Percentiles rank a stretch among this genome's conserved stretches.
phyloP scores from a whole-genome alignment of 75 land plant genomes.

The Sequoia sempervirens region DNA sequence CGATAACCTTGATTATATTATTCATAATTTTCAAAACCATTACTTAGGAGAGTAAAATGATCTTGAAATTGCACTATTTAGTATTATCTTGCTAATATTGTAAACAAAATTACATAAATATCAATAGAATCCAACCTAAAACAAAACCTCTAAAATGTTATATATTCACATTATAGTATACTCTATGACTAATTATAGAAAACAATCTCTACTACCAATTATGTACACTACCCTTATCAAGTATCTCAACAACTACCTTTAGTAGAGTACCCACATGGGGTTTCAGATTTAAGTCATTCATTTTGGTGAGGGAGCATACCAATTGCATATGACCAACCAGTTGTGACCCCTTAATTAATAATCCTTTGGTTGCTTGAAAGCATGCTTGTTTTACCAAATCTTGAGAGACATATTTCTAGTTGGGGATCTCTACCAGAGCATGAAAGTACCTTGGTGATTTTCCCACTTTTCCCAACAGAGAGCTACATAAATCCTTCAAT shows the following conservation, averaged over 20 bases:
- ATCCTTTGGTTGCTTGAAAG: neutral
- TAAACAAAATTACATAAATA: too few species aligned
- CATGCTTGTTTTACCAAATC: neutral
- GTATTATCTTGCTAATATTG: too few species aligned
- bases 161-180: too few species aligned
- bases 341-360: neutral
- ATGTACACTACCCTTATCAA: neutral
- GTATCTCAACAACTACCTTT: neutral
- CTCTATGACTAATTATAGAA: too few species aligned
- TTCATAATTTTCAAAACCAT: too few species aligned
- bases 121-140: too few species aligned
- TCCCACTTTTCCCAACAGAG: neutral
- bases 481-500: neutral
- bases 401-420: neutral
- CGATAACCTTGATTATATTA: too few species aligned
- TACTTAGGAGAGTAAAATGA: too few species aligned
- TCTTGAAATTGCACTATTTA: too few species aligned
- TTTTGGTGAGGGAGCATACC: neutral
- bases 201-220: neutral
- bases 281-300: neutral
- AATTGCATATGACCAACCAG: neutral
- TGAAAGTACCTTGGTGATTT: neutral
- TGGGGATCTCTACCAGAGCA: neutral
- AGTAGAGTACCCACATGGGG: neutral
- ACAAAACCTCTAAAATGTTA: too few species aligned